These are phyloP conservation scores for Musa beccarii DNA, from an alignment of 176 grass and related monocot species.

Conservation along the genomic window DNA sequence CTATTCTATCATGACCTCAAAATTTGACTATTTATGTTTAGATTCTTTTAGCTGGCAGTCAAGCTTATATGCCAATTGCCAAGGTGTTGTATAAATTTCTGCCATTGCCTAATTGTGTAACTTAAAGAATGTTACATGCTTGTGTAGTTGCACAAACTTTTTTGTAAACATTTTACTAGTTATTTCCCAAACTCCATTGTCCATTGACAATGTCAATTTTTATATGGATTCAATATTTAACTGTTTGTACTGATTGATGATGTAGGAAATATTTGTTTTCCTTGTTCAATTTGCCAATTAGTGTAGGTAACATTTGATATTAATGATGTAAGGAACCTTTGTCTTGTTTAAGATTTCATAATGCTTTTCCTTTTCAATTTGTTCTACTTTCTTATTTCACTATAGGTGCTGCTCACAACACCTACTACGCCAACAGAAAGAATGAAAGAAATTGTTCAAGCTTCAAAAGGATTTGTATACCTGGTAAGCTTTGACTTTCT, in stretches of 20 bases:
- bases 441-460: conserved; percentile 21
- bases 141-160: too few relatives aligned
- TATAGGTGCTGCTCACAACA: conserved; percentile 23
- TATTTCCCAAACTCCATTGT: neutral
- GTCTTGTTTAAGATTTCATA: neutral
- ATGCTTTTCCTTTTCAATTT: neutral
- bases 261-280: too few relatives aligned
- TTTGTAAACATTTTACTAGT: too few relatives aligned
- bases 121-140: too few relatives aligned
- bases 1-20: too few relatives aligned
- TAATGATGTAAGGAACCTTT: neutral
- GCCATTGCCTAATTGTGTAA: too few relatives aligned
- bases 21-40: too few relatives aligned
- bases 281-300: too few relatives aligned
- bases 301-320: too few relatives aligned
- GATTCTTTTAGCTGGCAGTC: too few relatives aligned
- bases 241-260: neutral
- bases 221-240: neutral
- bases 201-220: neutral
- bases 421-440: conserved; percentile 17
- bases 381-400: neutral
- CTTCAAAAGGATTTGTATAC: conserved; percentile 25
- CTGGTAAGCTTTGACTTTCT: conserved; percentile 12
- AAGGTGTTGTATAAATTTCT: too few relatives aligned
- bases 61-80: too few relatives aligned